A percentile compares a stretch with the other conserved stretches of the same genome.
These are phyloP conservation scores for Chrysophaeum taylorii DNA, from an alignment of 352 stramenopile species.

Conservation along the genomic window DNA sequence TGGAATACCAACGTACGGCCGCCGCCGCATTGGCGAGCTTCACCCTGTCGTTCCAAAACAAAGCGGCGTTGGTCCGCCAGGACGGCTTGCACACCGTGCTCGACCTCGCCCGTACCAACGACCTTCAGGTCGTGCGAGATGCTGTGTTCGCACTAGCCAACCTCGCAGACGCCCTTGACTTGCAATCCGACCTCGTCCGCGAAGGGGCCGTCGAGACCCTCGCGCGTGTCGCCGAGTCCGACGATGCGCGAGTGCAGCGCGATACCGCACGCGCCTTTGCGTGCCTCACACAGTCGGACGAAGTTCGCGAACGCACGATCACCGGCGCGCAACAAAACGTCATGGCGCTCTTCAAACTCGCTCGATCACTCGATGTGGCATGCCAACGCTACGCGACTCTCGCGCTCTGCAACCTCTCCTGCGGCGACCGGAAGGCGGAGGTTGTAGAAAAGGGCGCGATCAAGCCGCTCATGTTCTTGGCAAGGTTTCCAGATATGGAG, in stretches of 20 bases:
- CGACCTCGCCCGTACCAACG: conserved; percentile 67
- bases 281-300: conserved; percentile 69
- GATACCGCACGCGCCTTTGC: conserved; percentile 76
- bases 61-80: conserved; percentile 79
- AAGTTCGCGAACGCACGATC: conserved; percentile 65
- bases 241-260: conserved; percentile 79
- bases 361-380: conserved; percentile 73
- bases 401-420: conserved; percentile 80
- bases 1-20: conserved; percentile 70
- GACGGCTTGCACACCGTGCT: conserved; percentile 75
- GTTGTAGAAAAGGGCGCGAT: conserved; percentile 80
- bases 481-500: conserved; percentile 83
- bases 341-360: conserved; percentile 78
- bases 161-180: conserved; percentile 69
- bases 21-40: conserved; percentile 77
- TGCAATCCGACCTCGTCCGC: conserved; percentile 71
- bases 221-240: conserved; percentile 51
- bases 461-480: conserved; percentile 80
- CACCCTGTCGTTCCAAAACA: conserved; percentile 82
- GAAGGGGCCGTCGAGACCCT: conserved; percentile 67
- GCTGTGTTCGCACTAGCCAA: conserved; percentile 87
- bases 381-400: conserved; percentile 87
- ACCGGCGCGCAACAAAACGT: conserved; percentile 60
- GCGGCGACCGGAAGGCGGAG: conserved; percentile 62
- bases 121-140: conserved; percentile 78